Conservation (phyloP, 306 rosid species). For the Cajanus cajan region DNA sequence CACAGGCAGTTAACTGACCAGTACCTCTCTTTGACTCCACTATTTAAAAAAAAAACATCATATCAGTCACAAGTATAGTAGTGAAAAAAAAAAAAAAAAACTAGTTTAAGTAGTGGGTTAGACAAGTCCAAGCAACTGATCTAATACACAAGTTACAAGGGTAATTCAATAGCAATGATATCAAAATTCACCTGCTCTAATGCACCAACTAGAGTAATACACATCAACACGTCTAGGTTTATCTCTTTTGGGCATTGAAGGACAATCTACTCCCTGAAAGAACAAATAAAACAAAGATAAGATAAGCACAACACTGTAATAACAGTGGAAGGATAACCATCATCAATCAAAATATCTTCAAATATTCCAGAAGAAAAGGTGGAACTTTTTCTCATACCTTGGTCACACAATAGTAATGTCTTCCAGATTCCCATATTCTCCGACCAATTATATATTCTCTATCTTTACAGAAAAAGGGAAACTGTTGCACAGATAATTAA, state of each 20-base stretch:
- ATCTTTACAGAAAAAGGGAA: constrained; percentile 70
- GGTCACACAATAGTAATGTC: constrained; percentile 63
- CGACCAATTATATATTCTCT: constrained; percentile 71
- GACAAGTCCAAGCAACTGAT: background rate
- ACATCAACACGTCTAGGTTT: constrained; percentile 58
- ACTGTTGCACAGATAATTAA: constrained; percentile 48
- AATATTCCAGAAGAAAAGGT: background rate
- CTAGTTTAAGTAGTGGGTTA: background rate
- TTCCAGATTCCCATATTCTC: constrained; percentile 63
- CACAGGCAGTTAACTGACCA: constrained; percentile 76
- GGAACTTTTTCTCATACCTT: constrained; percentile 45
- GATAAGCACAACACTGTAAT: background rate
- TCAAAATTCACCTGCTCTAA: constrained; percentile 51
- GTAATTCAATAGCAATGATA: background rate
- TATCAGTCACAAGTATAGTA: constrained; percentile 6
- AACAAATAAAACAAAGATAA: background rate
- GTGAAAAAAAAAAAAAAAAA: background rate
- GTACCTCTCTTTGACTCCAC: constrained; percentile 69
- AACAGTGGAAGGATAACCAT: background rate
- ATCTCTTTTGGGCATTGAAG: constrained; percentile 48
- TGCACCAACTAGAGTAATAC: constrained; percentile 74
- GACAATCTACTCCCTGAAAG: constrained; percentile 52
- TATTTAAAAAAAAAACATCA: constrained; percentile 23
- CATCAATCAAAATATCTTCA: background rate
- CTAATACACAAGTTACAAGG: background rate